phyloP scores from a whole-genome alignment of 2,329 filamentous ascomycete genomes.

The Sordariomycetes sp. region DNA sequence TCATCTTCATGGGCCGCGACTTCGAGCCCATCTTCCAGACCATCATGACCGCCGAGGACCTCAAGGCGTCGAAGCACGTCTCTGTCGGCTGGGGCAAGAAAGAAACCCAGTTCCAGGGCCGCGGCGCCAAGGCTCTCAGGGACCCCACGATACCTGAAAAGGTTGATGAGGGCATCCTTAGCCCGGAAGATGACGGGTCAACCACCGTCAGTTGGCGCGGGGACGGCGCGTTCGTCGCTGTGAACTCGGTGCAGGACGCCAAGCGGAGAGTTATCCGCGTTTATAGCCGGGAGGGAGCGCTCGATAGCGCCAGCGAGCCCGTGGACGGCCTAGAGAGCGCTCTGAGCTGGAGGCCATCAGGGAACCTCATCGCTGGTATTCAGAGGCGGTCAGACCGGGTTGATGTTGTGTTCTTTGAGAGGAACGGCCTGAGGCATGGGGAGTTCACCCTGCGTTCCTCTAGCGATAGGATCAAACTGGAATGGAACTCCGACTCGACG shows the following conservation, averaged over 20 bases:
- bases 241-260: slow-evolving; percentile 65
- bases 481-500: slow-evolving; percentile 89
- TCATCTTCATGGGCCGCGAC: slow-evolving; percentile 85
- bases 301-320: slow-evolving; percentile 91
- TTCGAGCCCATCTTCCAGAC: slow-evolving; percentile 79
- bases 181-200: slow-evolving; percentile 58
- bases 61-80: slow-evolving; percentile 84
- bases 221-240: slow-evolving; percentile 81
- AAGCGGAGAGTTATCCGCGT: slow-evolving; percentile 74
- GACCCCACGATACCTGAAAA: slow-evolving; percentile 94
- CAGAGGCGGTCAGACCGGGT: slow-evolving; percentile 60
- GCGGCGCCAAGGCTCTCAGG: slow-evolving; percentile 71
- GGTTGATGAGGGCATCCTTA: slow-evolving; percentile 73
- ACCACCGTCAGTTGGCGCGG: slow-evolving; percentile 84
- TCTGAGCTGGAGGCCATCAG: slow-evolving; percentile 83
- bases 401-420: slow-evolving; percentile 89
- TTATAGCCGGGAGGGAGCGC: slow-evolving; percentile 77
- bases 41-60: slow-evolving; percentile 61
- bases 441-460: slow-evolving; percentile 71
- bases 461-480: slow-evolving; percentile 49
- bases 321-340: slow-evolving; percentile 83
- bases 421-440: slow-evolving; percentile 94
- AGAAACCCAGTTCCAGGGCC: slow-evolving; percentile 95
- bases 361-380: slow-evolving; percentile 82
- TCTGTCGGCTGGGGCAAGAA: slow-evolving; percentile 97